These are phyloP conservation scores for Crithidia acanthocephali DNA, from an alignment of 208 protist species.

Conservation along the genomic window DNA sequence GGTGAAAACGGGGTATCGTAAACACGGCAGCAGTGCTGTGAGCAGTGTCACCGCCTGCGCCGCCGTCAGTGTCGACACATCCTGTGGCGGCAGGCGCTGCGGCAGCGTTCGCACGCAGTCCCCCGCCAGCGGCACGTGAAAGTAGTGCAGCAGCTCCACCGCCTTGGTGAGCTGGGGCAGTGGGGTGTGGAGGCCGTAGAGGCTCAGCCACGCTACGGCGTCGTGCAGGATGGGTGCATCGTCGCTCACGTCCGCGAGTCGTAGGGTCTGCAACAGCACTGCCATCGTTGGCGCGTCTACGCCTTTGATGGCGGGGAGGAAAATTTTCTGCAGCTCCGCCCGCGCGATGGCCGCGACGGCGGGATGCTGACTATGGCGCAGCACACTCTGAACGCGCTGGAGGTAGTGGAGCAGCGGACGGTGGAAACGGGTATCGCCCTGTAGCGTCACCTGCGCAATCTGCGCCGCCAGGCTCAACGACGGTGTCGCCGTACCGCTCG, in stretches of 20 bases:
- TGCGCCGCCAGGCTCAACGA: neutral
- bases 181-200: slow-evolving; percentile 7
- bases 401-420: slow-evolving; percentile 8
- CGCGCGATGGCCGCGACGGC: neutral
- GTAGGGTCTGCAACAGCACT: slow-evolving; percentile 49
- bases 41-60: slow-evolving; percentile 9
- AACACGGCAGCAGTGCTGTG: slow-evolving; percentile 3
- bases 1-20: neutral
- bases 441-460: neutral
- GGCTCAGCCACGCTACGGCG: slow-evolving; percentile 45
- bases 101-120: slow-evolving; percentile 5
- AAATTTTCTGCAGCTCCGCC: slow-evolving; percentile 20
- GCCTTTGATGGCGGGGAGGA: slow-evolving; percentile 36
- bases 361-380: neutral
- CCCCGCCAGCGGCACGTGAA: slow-evolving; percentile 4
- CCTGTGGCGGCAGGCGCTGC: neutral
- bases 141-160: slow-evolving; percentile 23
- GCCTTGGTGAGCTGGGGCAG: neutral
- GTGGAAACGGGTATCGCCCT: neutral
- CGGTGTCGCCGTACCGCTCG: neutral
- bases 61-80: slow-evolving; percentile 4
- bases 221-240: slow-evolving; percentile 47
- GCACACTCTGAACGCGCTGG: slow-evolving; percentile 16
- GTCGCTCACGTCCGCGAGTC: slow-evolving; percentile 26
- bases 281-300: slow-evolving; percentile 46